Evolutionary conservation across 306 rosid species (phyloP), one percentile per base, ranked within the genome.

Genomic region (Glycyrrhiza uralensis): DNA sequence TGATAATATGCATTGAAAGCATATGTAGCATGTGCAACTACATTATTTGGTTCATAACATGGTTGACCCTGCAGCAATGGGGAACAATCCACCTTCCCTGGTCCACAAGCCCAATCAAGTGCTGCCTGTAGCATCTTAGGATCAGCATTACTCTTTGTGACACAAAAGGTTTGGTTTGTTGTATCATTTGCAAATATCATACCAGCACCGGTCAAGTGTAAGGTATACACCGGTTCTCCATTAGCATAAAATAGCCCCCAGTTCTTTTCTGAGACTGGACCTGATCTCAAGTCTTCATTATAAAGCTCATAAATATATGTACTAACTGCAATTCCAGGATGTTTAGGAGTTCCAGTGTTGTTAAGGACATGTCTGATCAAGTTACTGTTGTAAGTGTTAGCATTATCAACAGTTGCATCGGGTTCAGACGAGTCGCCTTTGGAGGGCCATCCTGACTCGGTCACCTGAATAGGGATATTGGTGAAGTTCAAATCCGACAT

Each of bases 71-170:
- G 96, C 71, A 90, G 74, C 85, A 93, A 69, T 6, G 90, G 81
- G 8, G 96, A 87, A 69, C 98, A 93, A 75, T 93, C 93, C 58
- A 93, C 98, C 80, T 88, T 93, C 47, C 98, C 98, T 0, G 96
- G 96, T 49, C 98, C 98, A 84, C 98, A 93, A 35, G 98, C 98
- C 98, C 98, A 93, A 74, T 93, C 98, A 46, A 93, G 81, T 4
- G 85, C 98, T 47, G 98, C 96, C 82, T 93, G 98, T 19, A 93
- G 85, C 96, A 88, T 84, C 89, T 90, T 93, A 41, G 71, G 72
- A 51, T 90, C 96, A 2, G 90, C 77, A 59, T 90, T 87, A 1
- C 82, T 85, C 83, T 80, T 87, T 2, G 96, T 87, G 70, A 93
- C 93, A 84, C 98, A 93, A 51, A 93, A 93, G 18, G 96, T 93